Base-by-base conservation (phyloP, 2,329 filamentous ascomycete genomes). In the Whalleya microplaca region DNA sequence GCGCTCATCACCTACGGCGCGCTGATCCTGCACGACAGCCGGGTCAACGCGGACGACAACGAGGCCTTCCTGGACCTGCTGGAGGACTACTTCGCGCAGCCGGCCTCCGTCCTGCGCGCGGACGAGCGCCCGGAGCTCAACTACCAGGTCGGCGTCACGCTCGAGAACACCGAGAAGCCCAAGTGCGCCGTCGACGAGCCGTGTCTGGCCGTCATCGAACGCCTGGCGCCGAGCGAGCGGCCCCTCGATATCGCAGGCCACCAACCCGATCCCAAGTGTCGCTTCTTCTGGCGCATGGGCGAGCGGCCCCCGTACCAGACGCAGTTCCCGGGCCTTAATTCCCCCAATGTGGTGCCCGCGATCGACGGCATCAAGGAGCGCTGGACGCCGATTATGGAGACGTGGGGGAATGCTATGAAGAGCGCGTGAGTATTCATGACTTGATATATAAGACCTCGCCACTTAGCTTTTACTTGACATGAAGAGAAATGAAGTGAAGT, bases 41-140 rank as follows among this genome's bases (percentile, higher is more conserved):
- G 84, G 59, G 83, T 85, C 12, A 75, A 80, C 18, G 80, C 83
- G 64, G 64, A 72, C 2, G 80, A 84, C 71, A 86, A 86, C 73
- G 73, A 73, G 21, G 72, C 75, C 51, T 86, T 86, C 64, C 79
- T 86, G 54, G 82, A 86, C 69, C 75, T 86, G 40, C 78, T 86
- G n/a, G 84, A 86, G 71, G 82, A 85, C 74, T 86, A 86, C 75
- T 86, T 86, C 66, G 82, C 82, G 32, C 84, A 86, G 70, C 79
- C 83, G 16, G 72, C 74, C 18, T 75, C 69, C 8, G 69, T 66
- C 2, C 75, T 86, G 37, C 70, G 69, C 47, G 68, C 67, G 37
- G 84, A 86, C 62, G 82, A 85, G 73, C 78, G 82, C 2, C 84
- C 84, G 5, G 80, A 81, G 66, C 73, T 86, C 21, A 78, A 79